A percentile compares a stretch with the other conserved stretches of the same genome.
Evolutionary conservation across 352 stramenopile genomes (phyloP).

Genomic region (Achlya hypogyna): DNA sequence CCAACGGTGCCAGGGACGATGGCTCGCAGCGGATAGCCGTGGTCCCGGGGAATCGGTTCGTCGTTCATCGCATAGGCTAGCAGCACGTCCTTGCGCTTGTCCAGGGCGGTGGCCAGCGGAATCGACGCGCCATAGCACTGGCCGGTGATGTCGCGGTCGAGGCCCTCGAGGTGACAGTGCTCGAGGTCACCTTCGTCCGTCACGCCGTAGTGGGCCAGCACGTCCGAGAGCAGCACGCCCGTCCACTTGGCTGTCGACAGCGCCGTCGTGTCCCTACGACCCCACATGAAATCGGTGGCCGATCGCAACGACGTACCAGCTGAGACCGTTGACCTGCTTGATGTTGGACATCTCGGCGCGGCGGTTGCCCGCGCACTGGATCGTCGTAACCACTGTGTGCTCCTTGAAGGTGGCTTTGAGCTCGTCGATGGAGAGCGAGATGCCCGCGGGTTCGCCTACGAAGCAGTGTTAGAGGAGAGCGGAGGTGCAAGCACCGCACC

Average conservation of each 20-base stretch:
- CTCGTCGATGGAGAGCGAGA: constrained; percentile 73
- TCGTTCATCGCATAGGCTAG: constrained; percentile 99
- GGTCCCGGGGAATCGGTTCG: constrained; percentile 86
- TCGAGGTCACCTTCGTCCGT: constrained; percentile 57
- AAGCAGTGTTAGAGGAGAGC: too few species aligned
- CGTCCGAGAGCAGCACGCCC: constrained; percentile 88
- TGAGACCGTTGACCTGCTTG: constrained; percentile 81
- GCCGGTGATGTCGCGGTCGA: constrained; percentile 76
- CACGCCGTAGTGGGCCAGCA: constrained; percentile 84
- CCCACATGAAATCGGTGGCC: background rate
- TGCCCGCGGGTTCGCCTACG: too few species aligned
- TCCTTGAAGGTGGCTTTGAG: constrained; percentile 92
- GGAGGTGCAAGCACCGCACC: too few species aligned
- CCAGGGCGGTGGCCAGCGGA: constrained; percentile 89
- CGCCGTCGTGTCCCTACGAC: constrained; percentile 65
- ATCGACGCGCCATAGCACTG: constrained; percentile 85
- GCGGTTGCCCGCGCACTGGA: constrained; percentile 97
- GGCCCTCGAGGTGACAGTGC: constrained; percentile 79
- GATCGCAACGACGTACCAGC: constrained; percentile 32
- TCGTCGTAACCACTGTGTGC: constrained; percentile 85
- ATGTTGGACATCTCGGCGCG: constrained; percentile 89
- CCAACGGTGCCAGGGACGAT: constrained; percentile 94
- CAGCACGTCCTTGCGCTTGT: constrained; percentile 92
- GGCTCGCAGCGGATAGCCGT: constrained; percentile 93
- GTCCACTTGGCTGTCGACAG: constrained; percentile 94